Conservation (phyloP, 1,139 yeast species). For the Candida buenavistaensis region DNA sequence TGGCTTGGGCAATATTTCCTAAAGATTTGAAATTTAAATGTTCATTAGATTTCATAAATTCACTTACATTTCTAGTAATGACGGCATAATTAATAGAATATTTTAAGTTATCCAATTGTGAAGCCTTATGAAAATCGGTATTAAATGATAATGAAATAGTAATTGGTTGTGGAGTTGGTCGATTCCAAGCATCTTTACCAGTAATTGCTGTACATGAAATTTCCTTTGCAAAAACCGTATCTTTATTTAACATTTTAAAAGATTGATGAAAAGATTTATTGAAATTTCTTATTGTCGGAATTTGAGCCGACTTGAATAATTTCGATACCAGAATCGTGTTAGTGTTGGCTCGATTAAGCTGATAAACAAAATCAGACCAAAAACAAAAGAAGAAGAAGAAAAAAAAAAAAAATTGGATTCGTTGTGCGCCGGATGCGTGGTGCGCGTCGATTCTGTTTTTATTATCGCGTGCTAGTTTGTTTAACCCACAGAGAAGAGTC, state of each 20-base stretch:
- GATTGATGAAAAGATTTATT: slow-evolving; percentile 17
- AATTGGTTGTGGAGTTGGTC: slow-evolving; percentile 71
- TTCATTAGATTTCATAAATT: slow-evolving; percentile 48
- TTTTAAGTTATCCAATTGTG: slow-evolving; percentile 72
- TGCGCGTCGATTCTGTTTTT: too few species aligned
- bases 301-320: slow-evolving; percentile 18
- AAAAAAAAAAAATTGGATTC: too few species aligned
- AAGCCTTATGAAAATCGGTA: slow-evolving; percentile 72
- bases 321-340: slow-evolving; percentile 10
- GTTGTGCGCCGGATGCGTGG: too few species aligned
- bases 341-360: neutral
- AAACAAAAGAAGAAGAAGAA: too few species aligned
- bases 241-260: slow-evolving; percentile 30
- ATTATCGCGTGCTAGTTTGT: too few species aligned
- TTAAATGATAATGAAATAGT: slow-evolving; percentile 56
- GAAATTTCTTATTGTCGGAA: slow-evolving; percentile 16
- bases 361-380: too few species aligned
- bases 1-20: slow-evolving; percentile 56
- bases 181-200: slow-evolving; percentile 77
- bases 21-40: slow-evolving; percentile 51
- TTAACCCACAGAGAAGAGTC: too few species aligned
- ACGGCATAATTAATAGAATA: slow-evolving; percentile 88
- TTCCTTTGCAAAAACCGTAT: slow-evolving; percentile 58
- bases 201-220: slow-evolving; percentile 63
- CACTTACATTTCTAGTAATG: slow-evolving; percentile 61